Percentiles rank a stretch among this genome's conserved stretches.
These are phyloP conservation scores for Diaporthe ampelina DNA, from an alignment of 2,329 filamentous ascomycete species.

Conservation along the genomic window DNA sequence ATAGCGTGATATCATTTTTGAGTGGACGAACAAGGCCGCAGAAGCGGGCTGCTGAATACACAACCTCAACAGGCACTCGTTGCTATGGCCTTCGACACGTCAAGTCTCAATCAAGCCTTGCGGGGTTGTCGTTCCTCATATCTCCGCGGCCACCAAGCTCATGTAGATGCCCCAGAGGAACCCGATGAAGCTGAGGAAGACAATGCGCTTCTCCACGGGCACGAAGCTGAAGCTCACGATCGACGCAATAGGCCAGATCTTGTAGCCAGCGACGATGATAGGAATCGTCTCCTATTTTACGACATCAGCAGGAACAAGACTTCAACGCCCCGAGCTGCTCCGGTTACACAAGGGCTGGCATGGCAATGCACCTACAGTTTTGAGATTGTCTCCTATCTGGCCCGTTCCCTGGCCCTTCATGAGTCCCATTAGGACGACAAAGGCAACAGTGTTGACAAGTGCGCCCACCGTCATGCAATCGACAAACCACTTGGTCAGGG, in stretches of 20 bases:
- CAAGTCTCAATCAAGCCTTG: no score
- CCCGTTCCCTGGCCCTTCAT: conserved; percentile 56
- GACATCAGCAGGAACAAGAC: background rate
- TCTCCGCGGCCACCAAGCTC: conserved; percentile 59
- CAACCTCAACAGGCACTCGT: background rate
- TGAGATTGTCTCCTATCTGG: conserved; percentile 57
- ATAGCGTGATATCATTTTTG: background rate
- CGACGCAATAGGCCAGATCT: conserved; percentile 66
- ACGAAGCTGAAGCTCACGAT: conserved; percentile 65
- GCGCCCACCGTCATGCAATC: conserved; percentile 64
- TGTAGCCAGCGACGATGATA: conserved; percentile 64
- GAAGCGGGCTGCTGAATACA: background rate
- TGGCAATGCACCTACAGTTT: conserved; percentile 46
- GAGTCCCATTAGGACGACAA: conserved; percentile 62
- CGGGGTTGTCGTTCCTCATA: background rate
- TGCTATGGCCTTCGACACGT: background rate
- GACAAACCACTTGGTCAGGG: conserved; percentile 63
- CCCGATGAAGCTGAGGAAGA: conserved; percentile 64
- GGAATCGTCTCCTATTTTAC: conserved; percentile 58
- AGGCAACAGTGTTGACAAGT: conserved; percentile 61
- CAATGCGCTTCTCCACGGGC: conserved; percentile 63
- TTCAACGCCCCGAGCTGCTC: background rate
- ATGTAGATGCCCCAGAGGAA: conserved; percentile 67
- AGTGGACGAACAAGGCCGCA: background rate
- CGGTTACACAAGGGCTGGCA: background rate